Evolutionary conservation across 768 basidiomycete species (phyloP).

Genomic region (Auricularia cornea): DNA sequence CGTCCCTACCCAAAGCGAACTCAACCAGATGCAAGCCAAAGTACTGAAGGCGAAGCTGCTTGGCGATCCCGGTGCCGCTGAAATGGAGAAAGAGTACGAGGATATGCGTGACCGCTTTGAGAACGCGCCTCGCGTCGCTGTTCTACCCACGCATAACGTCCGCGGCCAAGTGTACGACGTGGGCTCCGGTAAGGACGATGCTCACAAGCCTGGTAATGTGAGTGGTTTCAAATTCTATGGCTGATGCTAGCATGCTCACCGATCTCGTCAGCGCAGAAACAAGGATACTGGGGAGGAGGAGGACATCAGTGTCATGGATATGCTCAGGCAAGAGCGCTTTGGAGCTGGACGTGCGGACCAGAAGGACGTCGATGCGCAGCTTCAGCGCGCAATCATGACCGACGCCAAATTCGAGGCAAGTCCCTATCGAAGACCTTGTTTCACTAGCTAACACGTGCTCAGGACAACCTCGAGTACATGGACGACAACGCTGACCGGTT

Average conservation of each 20-base stretch:
- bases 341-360: slow-evolving; percentile 84
- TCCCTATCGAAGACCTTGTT: slow-evolving; percentile 10
- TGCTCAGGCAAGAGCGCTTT: slow-evolving; percentile 89
- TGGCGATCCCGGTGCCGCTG: slow-evolving; percentile 64
- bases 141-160: slow-evolving; percentile 83
- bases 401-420: slow-evolving; percentile 80
- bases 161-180: slow-evolving; percentile 85
- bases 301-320: slow-evolving; percentile 63
- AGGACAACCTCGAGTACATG: slow-evolving; percentile 74
- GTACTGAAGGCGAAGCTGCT: slow-evolving; percentile 88
- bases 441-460: background rate
- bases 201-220: slow-evolving; percentile 56
- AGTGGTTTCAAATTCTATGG: slow-evolving; percentile 4
- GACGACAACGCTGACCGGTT: slow-evolving; percentile 95
- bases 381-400: slow-evolving; percentile 78
- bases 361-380: slow-evolving; percentile 84
- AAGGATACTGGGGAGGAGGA: slow-evolving; percentile 82
- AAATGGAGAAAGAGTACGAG: slow-evolving; percentile 82
- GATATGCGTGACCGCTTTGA: slow-evolving; percentile 38
- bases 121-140: slow-evolving; percentile 57
- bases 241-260: slow-evolving; percentile 4
- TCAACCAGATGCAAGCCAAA: slow-evolving; percentile 89
- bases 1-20: slow-evolving; percentile 26
- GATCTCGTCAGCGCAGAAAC: slow-evolving; percentile 84
- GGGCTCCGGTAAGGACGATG: slow-evolving; percentile 63